phyloP scores from a whole-genome alignment of 768 basidiomycete genomes.

The Podaxis rugospora region DNA sequence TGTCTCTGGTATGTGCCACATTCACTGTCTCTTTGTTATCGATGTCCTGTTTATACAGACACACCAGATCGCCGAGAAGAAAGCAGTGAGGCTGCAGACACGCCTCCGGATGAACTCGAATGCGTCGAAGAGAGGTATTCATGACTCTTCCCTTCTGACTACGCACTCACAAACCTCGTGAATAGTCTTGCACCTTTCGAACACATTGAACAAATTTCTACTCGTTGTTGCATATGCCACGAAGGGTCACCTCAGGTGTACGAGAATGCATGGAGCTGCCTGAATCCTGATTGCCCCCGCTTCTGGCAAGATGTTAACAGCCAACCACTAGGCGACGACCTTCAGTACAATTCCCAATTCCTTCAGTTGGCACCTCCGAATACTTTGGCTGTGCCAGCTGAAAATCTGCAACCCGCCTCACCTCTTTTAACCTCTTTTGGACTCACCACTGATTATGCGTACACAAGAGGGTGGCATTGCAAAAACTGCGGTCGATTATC shows the following conservation, averaged over 20 bases:
- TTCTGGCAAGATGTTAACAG: conserved; percentile 47
- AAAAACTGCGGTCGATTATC: conserved; percentile 65
- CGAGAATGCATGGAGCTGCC: conserved; percentile 54
- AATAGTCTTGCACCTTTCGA: neutral
- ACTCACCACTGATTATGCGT: conserved; percentile 49
- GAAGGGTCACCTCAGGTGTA: conserved; percentile 51
- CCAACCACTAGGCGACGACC: conserved; percentile 23
- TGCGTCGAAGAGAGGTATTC: conserved; percentile 7
- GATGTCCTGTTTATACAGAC: neutral
- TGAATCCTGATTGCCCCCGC: conserved; percentile 48
- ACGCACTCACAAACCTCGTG: neutral
- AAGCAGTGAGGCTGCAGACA: neutral
- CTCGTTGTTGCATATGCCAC: conserved; percentile 39
- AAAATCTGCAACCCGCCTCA: neutral
- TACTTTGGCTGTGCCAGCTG: conserved; percentile 6
- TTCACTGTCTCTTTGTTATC: neutral
- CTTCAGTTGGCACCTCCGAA: conserved; percentile 29
- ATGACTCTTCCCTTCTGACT: neutral
- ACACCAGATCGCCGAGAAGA: neutral
- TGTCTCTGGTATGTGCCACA: neutral
- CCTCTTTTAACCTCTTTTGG: conserved; percentile 17
- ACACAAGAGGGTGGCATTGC: conserved; percentile 70
- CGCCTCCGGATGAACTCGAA: neutral
- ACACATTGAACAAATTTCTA: conserved; percentile 8
- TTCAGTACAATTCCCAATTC: conserved; percentile 48